Base-by-base conservation (phyloP, 495 filamentous ascomycete genomes). In the Aspergillus mulundensis region DNA sequence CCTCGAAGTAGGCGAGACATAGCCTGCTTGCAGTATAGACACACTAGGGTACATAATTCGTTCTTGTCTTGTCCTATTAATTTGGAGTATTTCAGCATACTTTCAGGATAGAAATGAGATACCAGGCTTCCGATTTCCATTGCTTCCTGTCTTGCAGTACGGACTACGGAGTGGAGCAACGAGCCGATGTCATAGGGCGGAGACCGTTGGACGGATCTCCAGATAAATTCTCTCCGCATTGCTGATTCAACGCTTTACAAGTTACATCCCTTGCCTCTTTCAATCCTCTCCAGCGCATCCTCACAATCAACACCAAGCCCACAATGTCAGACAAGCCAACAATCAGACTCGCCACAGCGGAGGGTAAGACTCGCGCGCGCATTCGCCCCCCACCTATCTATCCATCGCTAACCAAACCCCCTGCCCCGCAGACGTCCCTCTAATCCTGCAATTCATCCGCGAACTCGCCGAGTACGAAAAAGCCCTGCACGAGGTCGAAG, bases 401-500 rank as follows among this genome's bases (percentile, higher is more conserved):
- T 16, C 38, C 5, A 2, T 18, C 38, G 16, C 38, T 5, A 24
- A 16, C 36, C 50, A 38, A 36, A 16, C 8, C 45, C n/a, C 1
- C 25, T 8, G 8, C 25, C 25, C 3, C 3, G 25, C 65, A 96
- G 92, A 97, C 61, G 84, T 96, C 52, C 84, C 85, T 32, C 72
- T 77, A 14, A 96, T 97, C 68, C 83, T 96, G 57, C 69, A 83
- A 56, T 74, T 96, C 61, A 95, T 98, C 72, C 83, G 83, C 53
- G 92, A 94, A 63, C 84, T 97, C 5, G 93, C 94, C 58, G 81
- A 84, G 62, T 96, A 96, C 73, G 91, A 97, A 71, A 86, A 75
- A 36, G 74, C 73, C 60, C 76, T 85, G 16, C 74, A 87, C 65
- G 76, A 82, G 54, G 91, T 96, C 57, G 77, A 88, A 61, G 92